Base-by-base conservation (phyloP, 768 basidiomycete genomes). In the Termitomyces sp. region DNA sequence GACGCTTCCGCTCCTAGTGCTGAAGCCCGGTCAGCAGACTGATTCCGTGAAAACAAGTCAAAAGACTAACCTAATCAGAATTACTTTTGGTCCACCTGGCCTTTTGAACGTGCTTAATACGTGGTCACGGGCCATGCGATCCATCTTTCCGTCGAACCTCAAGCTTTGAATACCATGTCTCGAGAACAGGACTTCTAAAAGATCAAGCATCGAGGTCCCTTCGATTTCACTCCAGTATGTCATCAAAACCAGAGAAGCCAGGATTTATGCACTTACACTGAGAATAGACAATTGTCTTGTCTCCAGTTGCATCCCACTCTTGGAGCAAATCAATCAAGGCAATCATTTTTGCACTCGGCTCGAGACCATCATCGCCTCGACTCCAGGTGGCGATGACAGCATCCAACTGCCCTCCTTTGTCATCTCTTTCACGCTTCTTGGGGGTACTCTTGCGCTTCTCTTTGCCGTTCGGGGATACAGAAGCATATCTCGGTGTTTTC, bases 191-290 rank as follows among this genome's bases (percentile, higher is more conserved):
- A 72, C 81, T 60, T 86, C 85, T 42, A 87, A 69, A 18, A 87
- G 71, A 65, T 87, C 82, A 34, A 89, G 77, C 82, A 87, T 86
- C 0, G 84, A 84, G 0, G 87, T 89, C 87, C 87, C 86, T 88
- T 55, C n/a, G 24, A 44, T 50, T 4, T 2, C 26, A 18, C 13
- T 13, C 20, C 24, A 24, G 9, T 44, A n/a, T 53, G 53, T 42
- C 31, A 12, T 31, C 13, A 15, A 48, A 16, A 42, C 33, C 22
- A 18, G 29, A 16, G 55, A 15, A 52, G 7, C 4, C 4, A 9
- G 2, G 2, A 48, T 54, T 33, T 24, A 66, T 6, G 16, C 6
- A 3, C 81, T 51, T 57, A 86, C 86, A 89, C 67, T 89, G 87
- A 5, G 85, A 87, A 68, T 84, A 89, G 42, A 79, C 75, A 34